Evolutionary conservation across 768 basidiomycete genomes (phyloP), one percentile per base, ranked within the genome.

Genomic region (Boletus vermiculosoides): DNA sequence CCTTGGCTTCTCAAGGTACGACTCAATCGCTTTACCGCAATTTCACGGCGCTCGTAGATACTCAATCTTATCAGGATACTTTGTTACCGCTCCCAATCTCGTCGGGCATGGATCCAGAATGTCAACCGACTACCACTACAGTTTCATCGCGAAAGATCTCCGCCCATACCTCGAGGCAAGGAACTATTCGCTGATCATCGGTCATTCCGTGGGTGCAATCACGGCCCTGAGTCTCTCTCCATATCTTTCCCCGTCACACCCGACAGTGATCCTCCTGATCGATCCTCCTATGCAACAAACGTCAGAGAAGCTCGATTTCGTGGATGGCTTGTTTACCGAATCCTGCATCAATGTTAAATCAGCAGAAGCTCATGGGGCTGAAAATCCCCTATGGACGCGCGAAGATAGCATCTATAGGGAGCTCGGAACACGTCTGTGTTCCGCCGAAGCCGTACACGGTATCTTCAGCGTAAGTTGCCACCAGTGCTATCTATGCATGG

Each of bases 81-180:
- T 59, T 0, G 65, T 69, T 4, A 63, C 55, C 9, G 63, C 68
- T 28, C 68, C 68, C n/a, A 58, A 67, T 25, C 57, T 65, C 39
- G 2, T 60, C 6, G 63, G 68, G 3, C 65, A 69, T 23, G 42
- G 18, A 5, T 59, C 22, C n/a, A 55, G 65, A 45, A 47, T 39
- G 15, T 55, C 56, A 5, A 15, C 42, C 0, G 63, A 70, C 44
- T 67, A 59, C 36, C 47, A 11, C 12, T 8, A 63, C 20, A 34
- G 22, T 16, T 36, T 62, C 25, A 53, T 67, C 12, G 62, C 53
- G 0, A 18, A 54, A 4, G 63, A 67, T 33, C 63, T 69, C 36
- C 52, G 34, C 16, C 60, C 66, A 15, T 67, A 63, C 22, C 50
- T 70, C 36, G 53, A 56, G 1, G 52, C 50, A 1, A 37, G 47